Conservation (phyloP, 352 stramenopile genomes). For the Pythium scleroteichum region DNA sequence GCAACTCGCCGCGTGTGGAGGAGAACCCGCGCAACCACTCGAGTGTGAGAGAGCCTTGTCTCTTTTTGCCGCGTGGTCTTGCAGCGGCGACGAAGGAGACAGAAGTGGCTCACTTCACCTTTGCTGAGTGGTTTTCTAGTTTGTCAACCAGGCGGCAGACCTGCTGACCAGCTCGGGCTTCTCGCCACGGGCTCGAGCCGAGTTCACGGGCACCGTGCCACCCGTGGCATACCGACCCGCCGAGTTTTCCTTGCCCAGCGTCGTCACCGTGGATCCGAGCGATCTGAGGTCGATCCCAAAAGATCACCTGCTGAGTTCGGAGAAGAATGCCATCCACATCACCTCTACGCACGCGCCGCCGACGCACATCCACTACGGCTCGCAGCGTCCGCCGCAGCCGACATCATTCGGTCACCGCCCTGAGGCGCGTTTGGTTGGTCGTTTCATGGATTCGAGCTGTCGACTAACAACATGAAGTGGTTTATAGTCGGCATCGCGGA, state of each 20-base stretch:
- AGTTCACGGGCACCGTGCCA: constrained; percentile 46
- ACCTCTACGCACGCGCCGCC: constrained; percentile 25
- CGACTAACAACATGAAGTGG: too few relatives aligned
- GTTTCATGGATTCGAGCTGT: too few relatives aligned
- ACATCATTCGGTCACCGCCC: constrained; percentile 78
- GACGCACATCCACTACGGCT: constrained; percentile 32
- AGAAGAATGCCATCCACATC: constrained; percentile 22
- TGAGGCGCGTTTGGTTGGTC: constrained; percentile 30
- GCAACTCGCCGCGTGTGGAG: constrained; percentile 38
- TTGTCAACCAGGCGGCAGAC: constrained; percentile 66
- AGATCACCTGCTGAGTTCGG: constrained; percentile 20
- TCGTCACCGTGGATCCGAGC: constrained; percentile 54
- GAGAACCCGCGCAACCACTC: constrained; percentile 79
- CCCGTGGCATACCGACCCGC: constrained; percentile 44
- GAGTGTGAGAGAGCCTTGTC: constrained; percentile 45
- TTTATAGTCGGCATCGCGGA: constrained; percentile 65
- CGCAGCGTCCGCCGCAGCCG: constrained; percentile 41
- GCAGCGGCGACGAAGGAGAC: too few relatives aligned
- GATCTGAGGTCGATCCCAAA: constrained; percentile 34
- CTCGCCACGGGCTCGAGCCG: constrained; percentile 44
- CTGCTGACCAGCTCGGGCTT: constrained; percentile 57
- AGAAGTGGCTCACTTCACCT: background rate
- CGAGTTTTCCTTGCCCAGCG: constrained; percentile 42
- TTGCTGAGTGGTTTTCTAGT: constrained; percentile 35
- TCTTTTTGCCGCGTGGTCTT: background rate